Base-by-base conservation (phyloP, 2,329 filamentous ascomycete species). In the Macrophomina phaseolina region DNA sequence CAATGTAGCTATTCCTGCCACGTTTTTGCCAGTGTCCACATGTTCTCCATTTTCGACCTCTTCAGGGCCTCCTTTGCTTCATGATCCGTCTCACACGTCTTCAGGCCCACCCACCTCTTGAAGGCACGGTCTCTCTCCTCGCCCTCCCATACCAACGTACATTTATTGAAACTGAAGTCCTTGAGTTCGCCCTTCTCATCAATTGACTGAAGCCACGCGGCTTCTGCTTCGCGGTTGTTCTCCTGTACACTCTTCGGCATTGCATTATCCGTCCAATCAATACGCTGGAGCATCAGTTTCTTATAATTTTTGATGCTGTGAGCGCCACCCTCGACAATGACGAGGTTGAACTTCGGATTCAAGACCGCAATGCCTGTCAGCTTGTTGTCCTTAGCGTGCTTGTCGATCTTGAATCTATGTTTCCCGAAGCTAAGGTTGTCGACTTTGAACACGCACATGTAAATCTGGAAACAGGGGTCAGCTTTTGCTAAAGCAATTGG, bases 191-290 rank as follows among this genome's bases (percentile, higher is more conserved):
- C 93, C 9, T 89, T 85, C 67, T 93, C 91, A 73, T 94, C 90
- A 73, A 95, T 87, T 1, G 92, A 89, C 68, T 90, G 87, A 56
- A 97, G 83, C 93, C 93, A 97, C 52, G 83, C 77, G 18, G 89
- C 88, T 55, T 89, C 84, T 1, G 86, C 85, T 67, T 86, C 87
- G 66, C 85, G 83, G 67, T 89, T 89, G 45, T 84, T 85, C 68
- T 89, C 82, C 64, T 81, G 79, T 38, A 78, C 81, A 9, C 84
- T 85, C 49, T 88, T 84, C 0, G 93, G 90, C 2, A 89, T 89
- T 0, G 88, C 86, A 72, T 97, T 97, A 76, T 98, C 94, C 2
- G 91, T 91, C 95, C 96, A 99, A 78, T 97, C 91, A 74, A 98
- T 93, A 56, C 95, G 93, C 72, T 94, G 90, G 51, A 96, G 84